Evolutionary conservation across 163 green algal genomes (phyloP).

Genomic region (Scenedesmus sp.): DNA sequence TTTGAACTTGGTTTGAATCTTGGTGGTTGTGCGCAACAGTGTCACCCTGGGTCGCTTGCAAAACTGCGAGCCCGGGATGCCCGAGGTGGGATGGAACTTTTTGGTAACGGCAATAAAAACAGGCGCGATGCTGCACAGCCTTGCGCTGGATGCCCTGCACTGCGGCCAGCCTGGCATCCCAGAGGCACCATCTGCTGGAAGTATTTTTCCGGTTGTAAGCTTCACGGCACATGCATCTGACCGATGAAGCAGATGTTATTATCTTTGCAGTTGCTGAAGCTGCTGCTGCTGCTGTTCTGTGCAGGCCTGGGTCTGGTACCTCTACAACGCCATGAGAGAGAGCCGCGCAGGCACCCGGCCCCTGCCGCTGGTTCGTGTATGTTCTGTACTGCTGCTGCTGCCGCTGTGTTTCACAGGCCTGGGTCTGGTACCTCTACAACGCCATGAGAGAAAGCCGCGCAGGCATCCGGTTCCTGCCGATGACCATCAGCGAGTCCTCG

Average conservation of each 20-base stretch:
- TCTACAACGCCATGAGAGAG: constrained; percentile 6
- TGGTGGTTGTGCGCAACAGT: not conserved
- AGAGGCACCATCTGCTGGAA: no score
- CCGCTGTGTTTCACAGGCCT: not conserved
- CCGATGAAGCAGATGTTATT: no score
- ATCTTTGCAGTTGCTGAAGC: not conserved
- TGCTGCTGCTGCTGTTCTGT: not conserved
- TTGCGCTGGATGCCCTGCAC: no score
- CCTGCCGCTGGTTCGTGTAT: not conserved
- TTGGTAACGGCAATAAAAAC: no score
- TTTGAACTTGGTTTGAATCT: not conserved
- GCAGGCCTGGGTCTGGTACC: constrained; percentile 21
- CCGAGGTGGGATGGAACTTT: no score
- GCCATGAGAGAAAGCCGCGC: not conserved
- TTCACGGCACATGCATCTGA: no score
- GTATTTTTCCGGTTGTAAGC: no score
- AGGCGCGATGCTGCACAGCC: no score
- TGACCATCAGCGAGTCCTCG: not conserved
- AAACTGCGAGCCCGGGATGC: not conserved
- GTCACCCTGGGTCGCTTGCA: not conserved
- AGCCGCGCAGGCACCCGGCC: not conserved
- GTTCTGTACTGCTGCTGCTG: not conserved
- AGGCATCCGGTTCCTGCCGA: not conserved
- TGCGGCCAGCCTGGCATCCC: no score
- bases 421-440: constrained; percentile 12